Evolutionary conservation across 139 green algal species (phyloP).

Genomic region (Chlorokybus atmophyticus): DNA sequence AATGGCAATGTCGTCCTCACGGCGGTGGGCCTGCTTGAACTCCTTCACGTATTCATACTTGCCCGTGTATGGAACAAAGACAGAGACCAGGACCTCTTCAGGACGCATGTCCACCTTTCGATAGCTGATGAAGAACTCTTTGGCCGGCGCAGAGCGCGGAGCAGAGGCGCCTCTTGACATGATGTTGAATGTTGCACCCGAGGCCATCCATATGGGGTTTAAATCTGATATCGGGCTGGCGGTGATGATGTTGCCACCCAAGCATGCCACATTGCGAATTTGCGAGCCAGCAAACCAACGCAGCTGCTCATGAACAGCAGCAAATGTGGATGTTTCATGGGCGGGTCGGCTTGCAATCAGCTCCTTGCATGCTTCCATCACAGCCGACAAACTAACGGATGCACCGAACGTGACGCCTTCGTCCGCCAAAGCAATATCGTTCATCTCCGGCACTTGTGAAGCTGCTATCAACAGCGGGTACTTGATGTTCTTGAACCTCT

Average conservation of each 20-base stretch:
- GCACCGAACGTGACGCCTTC: conserved; percentile 51
- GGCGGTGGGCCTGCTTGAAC: conserved; percentile 86
- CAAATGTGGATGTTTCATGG: conserved; percentile 25
- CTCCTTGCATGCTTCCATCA: conserved; percentile 37
- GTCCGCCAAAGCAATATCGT: conserved; percentile 37
- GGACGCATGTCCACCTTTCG: conserved; percentile 50
- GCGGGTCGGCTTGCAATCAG: conserved; percentile 18
- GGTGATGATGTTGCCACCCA: conserved; percentile 87
- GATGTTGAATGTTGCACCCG: conserved; percentile 46
- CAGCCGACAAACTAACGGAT: conserved; percentile 45
- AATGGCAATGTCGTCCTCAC: conserved; percentile 97
- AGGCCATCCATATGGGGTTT: conserved; percentile 80
- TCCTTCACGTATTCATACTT: conserved; percentile 74
- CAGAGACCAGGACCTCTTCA: conserved; percentile 59
- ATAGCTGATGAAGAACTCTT: conserved; percentile 87
- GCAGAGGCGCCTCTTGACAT: too few relatives aligned
- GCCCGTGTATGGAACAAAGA: conserved; percentile 43
- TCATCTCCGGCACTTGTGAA: conserved; percentile 69
- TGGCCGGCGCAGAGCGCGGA: conserved; percentile 19
- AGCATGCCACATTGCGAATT: conserved; percentile 80
- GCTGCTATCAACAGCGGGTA: conserved; percentile 65
- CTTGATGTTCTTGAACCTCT: conserved; percentile 79
- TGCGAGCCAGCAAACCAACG: conserved; percentile 68
- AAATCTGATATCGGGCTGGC: conserved; percentile 84
- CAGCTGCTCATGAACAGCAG: conserved; percentile 72